phyloP scores from a whole-genome alignment of 1,284 basidiomycete genomes.

The Volvariella surrecta region DNA sequence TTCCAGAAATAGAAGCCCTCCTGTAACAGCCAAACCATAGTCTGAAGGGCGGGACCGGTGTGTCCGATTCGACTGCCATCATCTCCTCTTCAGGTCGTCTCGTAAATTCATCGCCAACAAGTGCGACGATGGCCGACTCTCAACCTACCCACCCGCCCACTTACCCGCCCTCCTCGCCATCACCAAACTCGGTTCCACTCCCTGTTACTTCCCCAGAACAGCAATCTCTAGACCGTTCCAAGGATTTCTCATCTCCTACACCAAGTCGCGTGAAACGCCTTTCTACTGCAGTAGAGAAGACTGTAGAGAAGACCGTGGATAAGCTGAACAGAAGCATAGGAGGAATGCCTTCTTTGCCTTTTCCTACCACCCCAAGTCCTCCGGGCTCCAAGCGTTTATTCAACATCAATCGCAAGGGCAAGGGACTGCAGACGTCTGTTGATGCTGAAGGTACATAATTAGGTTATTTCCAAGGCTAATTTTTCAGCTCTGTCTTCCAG shows the following conservation, averaged over 20 bases:
- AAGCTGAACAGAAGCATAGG: slow-evolving; percentile 48
- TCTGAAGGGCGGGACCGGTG: too few relatives aligned
- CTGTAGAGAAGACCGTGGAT: slow-evolving; percentile 46
- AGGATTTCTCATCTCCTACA: slow-evolving; percentile 17
- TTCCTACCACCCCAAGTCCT: slow-evolving; percentile 17
- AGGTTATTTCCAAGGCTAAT: slow-evolving; percentile 8
- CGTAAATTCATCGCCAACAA: too few relatives aligned
- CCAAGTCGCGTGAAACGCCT: slow-evolving; percentile 35
- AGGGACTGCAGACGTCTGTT: slow-evolving; percentile 31
- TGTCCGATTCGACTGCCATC: too few relatives aligned
- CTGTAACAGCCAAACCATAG: too few relatives aligned
- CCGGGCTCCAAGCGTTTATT: slow-evolving; percentile 42
- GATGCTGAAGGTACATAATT: slow-evolving; percentile 22
- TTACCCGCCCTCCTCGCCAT: not conserved
- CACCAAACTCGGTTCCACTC: not conserved
- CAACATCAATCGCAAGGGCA: slow-evolving; percentile 45
- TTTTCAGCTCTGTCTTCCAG: slow-evolving; percentile 3
- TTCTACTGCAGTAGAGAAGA: slow-evolving; percentile 34
- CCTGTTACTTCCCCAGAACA: slow-evolving; percentile 5
- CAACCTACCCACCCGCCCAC: not conserved
- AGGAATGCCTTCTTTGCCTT: slow-evolving; percentile 25
- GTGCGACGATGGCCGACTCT: too few relatives aligned
- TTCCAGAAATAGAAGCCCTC: too few relatives aligned
- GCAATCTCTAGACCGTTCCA: slow-evolving; percentile 20
- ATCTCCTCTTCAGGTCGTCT: too few relatives aligned